Base-by-base conservation (phyloP, 1,284 basidiomycete genomes). In the Meripilus lineatus region DNA sequence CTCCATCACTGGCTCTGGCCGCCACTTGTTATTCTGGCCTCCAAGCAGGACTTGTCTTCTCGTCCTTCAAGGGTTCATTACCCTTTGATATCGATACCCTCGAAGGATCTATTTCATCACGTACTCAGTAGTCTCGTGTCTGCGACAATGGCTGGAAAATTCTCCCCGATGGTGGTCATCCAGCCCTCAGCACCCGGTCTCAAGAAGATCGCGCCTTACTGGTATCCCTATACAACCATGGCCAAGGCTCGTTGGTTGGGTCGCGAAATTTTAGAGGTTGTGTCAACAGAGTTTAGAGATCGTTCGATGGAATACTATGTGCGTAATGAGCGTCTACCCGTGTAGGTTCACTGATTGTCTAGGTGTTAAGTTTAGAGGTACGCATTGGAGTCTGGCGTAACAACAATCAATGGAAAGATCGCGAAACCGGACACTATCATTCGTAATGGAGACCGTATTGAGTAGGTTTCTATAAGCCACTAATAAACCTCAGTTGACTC, bases 301-400 rank as follows among this genome's bases (percentile, higher is more conserved):
- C 72, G 92, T 37, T 89, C 84, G 6, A 84, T 92, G 71, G 91
- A 93, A 55, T 94, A 93, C 64, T 94, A 94, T 72, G 91, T 93
- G 63, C 55, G 88, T 80, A 33, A 36, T 17, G 28, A 32, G 39
- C 15, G 14, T 4, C 18, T 21, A 21, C 21, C 21, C 24, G 34
- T 44, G 42, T 38, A 15, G 21, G n/a, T 30, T 30, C 10, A 30
- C 28, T 30, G 28, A 10, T 32, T 26, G 21, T 6, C 15, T n/a
- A n/a, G 2, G 14, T 17, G 2, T 47, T 40, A 50, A 46, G 48
- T 33, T 45, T 47, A 93, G 91, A 77, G 84, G 67, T 93, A 92
- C 62, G 92, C 94, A 6, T 71, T 97, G 22, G 85, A 93, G 58
- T 89, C 89, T n/a, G 95, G 95, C 2, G 89, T 96, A 17, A 96